These are phyloP conservation scores for Oemleria cerasiformis DNA, from an alignment of 306 rosid genomes.

Conservation along the genomic window DNA sequence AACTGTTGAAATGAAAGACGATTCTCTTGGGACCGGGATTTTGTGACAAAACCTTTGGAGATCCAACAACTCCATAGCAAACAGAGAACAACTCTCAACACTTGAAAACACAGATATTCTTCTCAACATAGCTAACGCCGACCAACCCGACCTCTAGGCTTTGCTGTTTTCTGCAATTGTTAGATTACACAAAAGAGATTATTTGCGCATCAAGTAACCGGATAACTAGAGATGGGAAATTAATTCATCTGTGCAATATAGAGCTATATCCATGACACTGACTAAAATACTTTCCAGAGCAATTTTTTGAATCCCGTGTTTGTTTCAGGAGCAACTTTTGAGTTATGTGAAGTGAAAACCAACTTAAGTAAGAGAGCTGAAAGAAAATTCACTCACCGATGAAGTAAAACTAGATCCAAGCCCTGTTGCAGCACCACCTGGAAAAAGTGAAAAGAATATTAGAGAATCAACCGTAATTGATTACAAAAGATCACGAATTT, in stretches of 20 bases:
- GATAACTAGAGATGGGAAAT: conserved; percentile 10
- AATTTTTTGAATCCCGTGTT: not conserved
- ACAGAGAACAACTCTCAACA: conserved; percentile 13
- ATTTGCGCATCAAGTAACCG: conserved; percentile 16
- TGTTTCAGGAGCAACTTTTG: not conserved
- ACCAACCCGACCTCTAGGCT: conserved; percentile 65
- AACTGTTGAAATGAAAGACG: conserved; percentile 4
- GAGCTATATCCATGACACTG: not conserved
- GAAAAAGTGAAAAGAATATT: conserved; percentile 15
- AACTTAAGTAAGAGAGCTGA: conserved; percentile 1
- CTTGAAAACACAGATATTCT: conserved; percentile 15
- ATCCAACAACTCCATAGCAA: conserved; percentile 18
- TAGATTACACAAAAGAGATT: conserved; percentile 6
- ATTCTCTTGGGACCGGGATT: conserved; percentile 5
- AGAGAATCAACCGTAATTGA: not conserved
- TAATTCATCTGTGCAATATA: not conserved
- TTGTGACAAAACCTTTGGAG: conserved; percentile 2
- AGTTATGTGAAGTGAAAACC: not conserved
- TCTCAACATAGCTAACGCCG: conserved; percentile 49
- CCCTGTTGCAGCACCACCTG: conserved; percentile 76
- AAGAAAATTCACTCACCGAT: conserved; percentile 49
- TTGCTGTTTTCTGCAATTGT: conserved; percentile 65
- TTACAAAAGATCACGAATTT: not conserved
- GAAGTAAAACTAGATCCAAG: conserved; percentile 81
- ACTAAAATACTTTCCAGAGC: not conserved